Percentiles rank a stretch among this genome's conserved stretches.
Conservation (phyloP, 2,329 filamentous ascomycete species). For the Catunica adiposa region DNA sequence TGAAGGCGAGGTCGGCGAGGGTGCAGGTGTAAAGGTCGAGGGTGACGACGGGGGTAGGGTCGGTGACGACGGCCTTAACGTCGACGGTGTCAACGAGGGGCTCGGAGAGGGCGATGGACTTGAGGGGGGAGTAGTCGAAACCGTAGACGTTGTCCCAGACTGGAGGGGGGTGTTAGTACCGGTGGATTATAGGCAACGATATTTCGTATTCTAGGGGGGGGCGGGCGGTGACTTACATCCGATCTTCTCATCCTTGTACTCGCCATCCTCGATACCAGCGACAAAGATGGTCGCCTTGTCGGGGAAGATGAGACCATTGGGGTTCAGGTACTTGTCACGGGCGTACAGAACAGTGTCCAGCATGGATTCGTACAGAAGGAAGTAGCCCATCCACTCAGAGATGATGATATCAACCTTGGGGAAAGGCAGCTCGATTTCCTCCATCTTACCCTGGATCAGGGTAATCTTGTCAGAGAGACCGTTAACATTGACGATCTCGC, state of each 20-base stretch:
- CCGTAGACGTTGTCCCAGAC: slow-evolving; percentile 99
- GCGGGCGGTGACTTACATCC: slow-evolving; percentile 84
- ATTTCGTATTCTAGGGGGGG: no score
- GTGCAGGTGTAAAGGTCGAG: slow-evolving; percentile 90
- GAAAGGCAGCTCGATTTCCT: slow-evolving; percentile 86
- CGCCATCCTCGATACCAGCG: slow-evolving; percentile 93
- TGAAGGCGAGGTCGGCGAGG: slow-evolving; percentile 68
- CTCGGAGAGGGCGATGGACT: slow-evolving; percentile 83
- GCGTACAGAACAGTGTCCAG: slow-evolving; percentile 95
- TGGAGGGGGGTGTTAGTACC: slow-evolving; percentile 23
- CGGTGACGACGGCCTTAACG: slow-evolving; percentile 89
- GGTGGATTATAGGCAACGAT: no score
- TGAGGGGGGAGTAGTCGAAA: slow-evolving; percentile 90
- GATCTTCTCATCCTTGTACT: slow-evolving; percentile 99
- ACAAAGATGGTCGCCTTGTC: slow-evolving; percentile 97
- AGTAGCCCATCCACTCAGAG: slow-evolving; percentile 99
- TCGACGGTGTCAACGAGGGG: slow-evolving; percentile 96
- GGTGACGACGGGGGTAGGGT: slow-evolving; percentile 68
- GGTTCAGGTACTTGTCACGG: slow-evolving; percentile 74
- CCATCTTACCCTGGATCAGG: slow-evolving; percentile 97
- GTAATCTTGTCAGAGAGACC: slow-evolving; percentile 94
- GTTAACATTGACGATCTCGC: slow-evolving; percentile 83
- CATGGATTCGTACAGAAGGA: slow-evolving; percentile 97
- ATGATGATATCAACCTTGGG: slow-evolving; percentile 98
- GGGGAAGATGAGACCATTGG: slow-evolving; percentile 88